phyloP scores from a whole-genome alignment of 2,329 filamentous ascomycete species.

The Aspergillus versicolor region DNA sequence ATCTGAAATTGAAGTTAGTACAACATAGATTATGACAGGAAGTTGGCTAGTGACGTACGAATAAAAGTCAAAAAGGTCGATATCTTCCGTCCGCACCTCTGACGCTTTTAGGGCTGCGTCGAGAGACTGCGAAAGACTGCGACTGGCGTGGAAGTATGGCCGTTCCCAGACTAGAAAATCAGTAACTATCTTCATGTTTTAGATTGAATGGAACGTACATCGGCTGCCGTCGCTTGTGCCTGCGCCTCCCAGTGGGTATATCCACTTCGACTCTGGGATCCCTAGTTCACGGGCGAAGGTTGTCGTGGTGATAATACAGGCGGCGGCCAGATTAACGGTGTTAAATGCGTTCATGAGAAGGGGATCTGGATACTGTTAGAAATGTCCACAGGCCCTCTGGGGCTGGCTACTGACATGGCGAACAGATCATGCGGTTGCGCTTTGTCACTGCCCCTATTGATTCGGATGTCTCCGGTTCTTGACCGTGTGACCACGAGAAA shows the following conservation, averaged over 20 bases:
- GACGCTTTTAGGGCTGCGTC: slow-evolving; percentile 54
- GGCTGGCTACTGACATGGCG: slow-evolving; percentile 52
- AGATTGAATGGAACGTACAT: slow-evolving; percentile 43
- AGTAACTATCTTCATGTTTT: background rate
- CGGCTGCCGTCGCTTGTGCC: slow-evolving; percentile 58
- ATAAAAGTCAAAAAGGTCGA: slow-evolving; percentile 65
- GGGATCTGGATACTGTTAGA: slow-evolving; percentile 50
- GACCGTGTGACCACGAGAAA: slow-evolving; percentile 59
- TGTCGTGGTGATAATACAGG: slow-evolving; percentile 60
- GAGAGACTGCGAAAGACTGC: slow-evolving; percentile 58
- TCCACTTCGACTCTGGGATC: slow-evolving; percentile 58
- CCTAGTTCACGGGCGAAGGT: slow-evolving; percentile 55
- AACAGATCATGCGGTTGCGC: slow-evolving; percentile 67
- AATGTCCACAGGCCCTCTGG: background rate
- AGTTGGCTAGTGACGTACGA: slow-evolving; percentile 42
- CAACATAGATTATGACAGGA: background rate
- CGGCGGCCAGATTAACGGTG: slow-evolving; percentile 63
- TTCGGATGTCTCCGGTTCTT: slow-evolving; percentile 45
- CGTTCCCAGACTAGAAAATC: slow-evolving; percentile 59
- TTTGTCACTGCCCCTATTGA: slow-evolving; percentile 55
- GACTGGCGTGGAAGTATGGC: slow-evolving; percentile 57
- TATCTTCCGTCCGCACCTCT: slow-evolving; percentile 48
- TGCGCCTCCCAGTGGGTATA: slow-evolving; percentile 64
- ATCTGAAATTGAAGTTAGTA: slow-evolving; percentile 41
- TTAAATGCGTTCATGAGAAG: slow-evolving; percentile 72